Evolutionary conservation across 2,329 filamentous ascomycete species (phyloP).

Genomic region (Pseudocercospora musae): DNA sequence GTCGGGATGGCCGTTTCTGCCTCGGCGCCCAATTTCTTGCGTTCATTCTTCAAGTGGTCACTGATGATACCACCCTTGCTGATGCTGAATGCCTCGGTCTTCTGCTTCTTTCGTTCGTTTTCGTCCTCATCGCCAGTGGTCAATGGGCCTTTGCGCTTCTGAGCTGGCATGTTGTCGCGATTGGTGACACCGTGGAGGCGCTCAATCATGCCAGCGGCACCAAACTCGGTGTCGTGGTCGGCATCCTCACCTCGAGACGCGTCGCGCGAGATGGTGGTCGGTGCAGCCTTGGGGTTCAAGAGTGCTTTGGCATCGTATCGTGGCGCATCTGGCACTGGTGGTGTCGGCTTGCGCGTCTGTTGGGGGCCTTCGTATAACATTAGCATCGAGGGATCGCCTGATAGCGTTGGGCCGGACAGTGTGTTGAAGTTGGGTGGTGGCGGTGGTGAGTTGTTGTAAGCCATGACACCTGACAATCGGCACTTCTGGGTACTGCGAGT

Average conservation of each 20-base stretch:
- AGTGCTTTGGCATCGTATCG: conserved; percentile 23
- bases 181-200: conserved; percentile 71
- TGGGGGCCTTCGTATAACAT: conserved; percentile 29
- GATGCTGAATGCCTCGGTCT: conserved; percentile 44
- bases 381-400: conserved; percentile 12
- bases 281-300: conserved; percentile 24
- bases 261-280: conserved; percentile 2
- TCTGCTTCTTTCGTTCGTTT: conserved; percentile 41
- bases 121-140: conserved; percentile 37
- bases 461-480: neutral
- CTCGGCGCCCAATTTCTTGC: conserved; percentile 42
- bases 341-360: conserved; percentile 28
- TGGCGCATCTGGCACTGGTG: neutral
- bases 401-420: conserved; percentile 8
- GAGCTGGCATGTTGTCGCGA: conserved; percentile 55
- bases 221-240: conserved; percentile 23
- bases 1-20: conserved; percentile 23
- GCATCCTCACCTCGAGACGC: neutral
- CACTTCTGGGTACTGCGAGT: neutral
- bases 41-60: conserved; percentile 63
- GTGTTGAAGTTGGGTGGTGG: conserved; percentile 12
- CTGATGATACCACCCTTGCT: conserved; percentile 59
- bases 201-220: conserved; percentile 66
- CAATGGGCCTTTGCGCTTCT: conserved; percentile 57
- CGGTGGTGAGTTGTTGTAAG: neutral